These are phyloP conservation scores for Daedaleopsis sinensis DNA, from an alignment of 768 basidiomycete genomes.

Conservation along the genomic window DNA sequence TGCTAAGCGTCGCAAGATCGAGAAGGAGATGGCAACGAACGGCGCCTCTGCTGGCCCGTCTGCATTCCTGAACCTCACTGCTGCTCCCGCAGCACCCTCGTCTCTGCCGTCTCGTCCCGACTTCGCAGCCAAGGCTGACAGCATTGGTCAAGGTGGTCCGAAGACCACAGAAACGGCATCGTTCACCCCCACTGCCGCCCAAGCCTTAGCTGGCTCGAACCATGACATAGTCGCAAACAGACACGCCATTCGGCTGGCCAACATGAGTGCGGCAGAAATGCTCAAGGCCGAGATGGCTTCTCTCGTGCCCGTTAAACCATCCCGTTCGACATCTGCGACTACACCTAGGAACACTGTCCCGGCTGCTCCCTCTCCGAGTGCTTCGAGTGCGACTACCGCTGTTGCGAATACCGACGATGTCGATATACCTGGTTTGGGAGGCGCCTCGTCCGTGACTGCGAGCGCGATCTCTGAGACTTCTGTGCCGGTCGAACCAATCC, in stretches of 20 bases:
- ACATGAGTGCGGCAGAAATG: conserved; percentile 94
- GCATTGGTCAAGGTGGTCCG: conserved; percentile 72
- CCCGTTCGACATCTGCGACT: conserved; percentile 23
- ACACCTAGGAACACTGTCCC: conserved; percentile 21
- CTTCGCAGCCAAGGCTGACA: conserved; percentile 77
- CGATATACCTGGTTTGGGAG: conserved; percentile 31
- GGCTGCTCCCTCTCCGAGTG: conserved; percentile 9
- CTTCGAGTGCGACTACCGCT: conserved; percentile 15
- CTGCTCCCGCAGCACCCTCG: conserved; percentile 43
- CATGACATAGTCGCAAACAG: conserved; percentile 89
- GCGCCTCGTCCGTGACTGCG: conserved; percentile 13
- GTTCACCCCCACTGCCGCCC: conserved; percentile 61
- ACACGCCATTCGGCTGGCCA: conserved; percentile 90
- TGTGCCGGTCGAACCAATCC: neutral
- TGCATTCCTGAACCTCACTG: conserved; percentile 49
- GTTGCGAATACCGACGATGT: conserved; percentile 19
- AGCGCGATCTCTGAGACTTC: conserved; percentile 25
- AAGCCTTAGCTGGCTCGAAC: conserved; percentile 85
- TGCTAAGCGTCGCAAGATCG: conserved; percentile 83
- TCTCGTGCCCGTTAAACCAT: conserved; percentile 43
- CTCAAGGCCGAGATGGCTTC: conserved; percentile 88
- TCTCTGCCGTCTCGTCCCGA: conserved; percentile 51
- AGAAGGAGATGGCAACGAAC: conserved; percentile 44
- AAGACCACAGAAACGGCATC: conserved; percentile 59
- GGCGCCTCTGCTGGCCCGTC: conserved; percentile 44